Evolutionary conservation across 2,329 filamentous ascomycete species (phyloP), one percentile per base, ranked within the genome.

Genomic region (Beauveria pseudobassiana): DNA sequence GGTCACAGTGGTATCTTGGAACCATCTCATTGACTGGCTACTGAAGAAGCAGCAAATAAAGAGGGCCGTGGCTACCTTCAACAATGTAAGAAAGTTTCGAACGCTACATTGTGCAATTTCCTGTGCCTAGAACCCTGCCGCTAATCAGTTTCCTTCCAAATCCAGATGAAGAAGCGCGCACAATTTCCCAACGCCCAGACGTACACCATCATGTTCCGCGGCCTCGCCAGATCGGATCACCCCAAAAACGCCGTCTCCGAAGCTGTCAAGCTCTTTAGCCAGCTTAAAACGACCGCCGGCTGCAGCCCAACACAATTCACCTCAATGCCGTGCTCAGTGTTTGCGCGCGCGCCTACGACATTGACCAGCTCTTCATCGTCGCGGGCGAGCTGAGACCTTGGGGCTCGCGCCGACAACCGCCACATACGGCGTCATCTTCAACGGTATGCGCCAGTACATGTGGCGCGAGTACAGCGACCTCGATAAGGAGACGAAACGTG

Each of bases 161-260:
- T 34, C 14, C 67, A 91, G 89, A 98, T 99, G 93, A 99, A 98
- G 77, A 98, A 98, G 77, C 84, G 92, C 64, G 87, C 81, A 5
- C 89, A 96, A 68, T 79, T 83, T 28, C 93, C 95, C 1, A 93
- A 93, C 71, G 82, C 85, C 3, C 84, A 88, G 68, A 97, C 95
- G 0, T 97, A 90, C 71, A 95, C 90, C 20, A 87, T 90, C 62
- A 83, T 98, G 63, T 86, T 99, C 66, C 81, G 84, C 56, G 93
- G 92, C 34, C 85, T 93, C 60, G 82, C 87, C 46, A 75, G 80
- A 48, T 85, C 87, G 18, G 71, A 81, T 1, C 82, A 88, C 63
- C 74, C 80, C 0, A 77, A 82, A 49, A 73, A 84, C 34, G 86
- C 86, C 54, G 81, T 95, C 6, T 73, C 79, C 61, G 87, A 89